Evolutionary conservation across 148 eudicot genomes (phyloP), one percentile per base, ranked within the genome.

Genomic region (Amaranthus cruentus): DNA sequence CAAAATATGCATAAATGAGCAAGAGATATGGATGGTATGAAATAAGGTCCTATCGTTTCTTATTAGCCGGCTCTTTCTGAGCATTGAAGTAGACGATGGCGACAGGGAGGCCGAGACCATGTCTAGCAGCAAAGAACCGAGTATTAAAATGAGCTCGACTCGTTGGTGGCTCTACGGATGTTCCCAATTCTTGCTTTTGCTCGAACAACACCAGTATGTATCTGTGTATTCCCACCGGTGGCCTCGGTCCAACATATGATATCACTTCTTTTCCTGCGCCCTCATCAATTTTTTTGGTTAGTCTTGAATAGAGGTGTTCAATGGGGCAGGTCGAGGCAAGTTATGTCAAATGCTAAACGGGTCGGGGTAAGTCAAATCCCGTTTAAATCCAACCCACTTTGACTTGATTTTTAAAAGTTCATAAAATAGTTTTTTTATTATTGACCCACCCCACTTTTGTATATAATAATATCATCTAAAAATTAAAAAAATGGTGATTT

Each of bases 61-160:
- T 71, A 51, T 73, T 78, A 0, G 84, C 82, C 0, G 92, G 88
- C 76, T 88, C 96, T 66, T 81, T 86, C 53, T 86, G 90, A 68
- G 96, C 84, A 59, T 90, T 88, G 81, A 88, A 90, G 59, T 86
- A 90, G 65, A 86, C 90, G 0, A 87, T 83, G 18, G 90, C 83
- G 0, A 88, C 96, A 0, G 92, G 96, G 43, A 82, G 73, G 51
- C 87, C 91, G n/a, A 90, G 69, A 44, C 81, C 81, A 47, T 78
- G 69, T 4, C 80, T 64, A 4, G 53, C 57, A 1, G 92, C 88
- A 56, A 90, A 90, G 43, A 68, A 76, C 9, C 96, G 81, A 5
- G 96, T 85, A 65, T 67, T 83, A 78, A 90, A 90, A 63, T 90
- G 75, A 2, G 85, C 83, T 2, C 96, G 81, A 14, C 51, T 47